A percentile compares a stretch with the other conserved stretches of the same genome.
Evolutionary conservation across 345 rosid species (phyloP).

Genomic region (Acer yangbiense): DNA sequence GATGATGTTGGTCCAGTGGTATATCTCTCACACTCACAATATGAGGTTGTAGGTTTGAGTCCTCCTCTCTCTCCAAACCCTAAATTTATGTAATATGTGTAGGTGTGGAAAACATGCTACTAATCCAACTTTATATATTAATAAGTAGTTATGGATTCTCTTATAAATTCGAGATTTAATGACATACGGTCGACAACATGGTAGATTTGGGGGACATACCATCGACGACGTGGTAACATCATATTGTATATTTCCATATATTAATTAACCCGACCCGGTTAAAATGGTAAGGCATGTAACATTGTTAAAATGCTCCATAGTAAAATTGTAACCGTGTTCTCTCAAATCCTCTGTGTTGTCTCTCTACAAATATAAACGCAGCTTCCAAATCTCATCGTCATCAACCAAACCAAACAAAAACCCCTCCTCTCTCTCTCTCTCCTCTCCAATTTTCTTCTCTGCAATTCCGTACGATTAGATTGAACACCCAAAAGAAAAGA

Average conservation of each 20-base stretch:
- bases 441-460: conserved; percentile 12
- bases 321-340: conserved; percentile 1
- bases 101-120: no score
- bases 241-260: not conserved
- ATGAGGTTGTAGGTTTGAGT: no score
- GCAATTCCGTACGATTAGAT: not conserved
- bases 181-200: no score
- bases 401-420: conserved; percentile 12
- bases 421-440: conserved; percentile 11
- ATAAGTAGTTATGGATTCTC: no score
- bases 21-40: no score
- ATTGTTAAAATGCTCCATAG: not conserved
- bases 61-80: no score
- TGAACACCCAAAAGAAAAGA: not conserved
- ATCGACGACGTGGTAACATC: no score
- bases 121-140: no score
- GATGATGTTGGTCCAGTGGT: no score
- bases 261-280: not conserved
- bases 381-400: conserved; percentile 43
- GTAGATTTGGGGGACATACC: no score
- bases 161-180: no score
- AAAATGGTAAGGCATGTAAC: not conserved
- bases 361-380: conserved; percentile 26
- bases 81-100: no score
- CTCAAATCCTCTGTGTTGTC: not conserved